phyloP scores from a whole-genome alignment of 148 eudicot genomes.

The Fallopia convolvulus region DNA sequence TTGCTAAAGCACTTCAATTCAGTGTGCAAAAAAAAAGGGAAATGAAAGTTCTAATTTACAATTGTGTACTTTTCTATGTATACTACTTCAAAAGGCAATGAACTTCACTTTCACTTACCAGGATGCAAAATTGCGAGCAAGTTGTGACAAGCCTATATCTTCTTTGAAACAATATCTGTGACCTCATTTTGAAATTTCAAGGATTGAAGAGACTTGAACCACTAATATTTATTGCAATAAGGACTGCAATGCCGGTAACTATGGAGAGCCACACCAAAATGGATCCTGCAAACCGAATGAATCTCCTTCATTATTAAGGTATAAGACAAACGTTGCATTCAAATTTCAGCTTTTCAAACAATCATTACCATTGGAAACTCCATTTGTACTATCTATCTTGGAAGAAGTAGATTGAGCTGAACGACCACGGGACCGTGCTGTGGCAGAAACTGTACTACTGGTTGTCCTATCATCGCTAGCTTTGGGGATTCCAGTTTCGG shows the following conservation, averaged over 20 bases:
- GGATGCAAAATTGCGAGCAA: not conserved
- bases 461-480: slow-evolving; percentile 19
- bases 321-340: not conserved
- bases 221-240: slow-evolving; percentile 55
- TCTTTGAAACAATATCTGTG: not conserved
- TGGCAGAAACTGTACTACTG: slow-evolving; percentile 18
- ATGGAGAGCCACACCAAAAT: slow-evolving; percentile 66
- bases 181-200: slow-evolving; percentile 16
- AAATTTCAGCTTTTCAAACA: not conserved
- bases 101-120: not conserved
- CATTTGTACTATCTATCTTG: slow-evolving; percentile 25
- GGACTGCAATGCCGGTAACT: slow-evolving; percentile 50
- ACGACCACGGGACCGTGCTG: slow-evolving; percentile 22
- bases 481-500: slow-evolving; percentile 41
- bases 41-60: not conserved
- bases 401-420: slow-evolving; percentile 26
- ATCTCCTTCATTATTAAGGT: slow-evolving; percentile 5
- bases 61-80: not conserved
- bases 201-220: slow-evolving; percentile 76
- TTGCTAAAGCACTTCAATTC: too few relatives aligned
- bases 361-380: slow-evolving; percentile 44
- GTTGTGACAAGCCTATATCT: not conserved
- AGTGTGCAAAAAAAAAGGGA: too few relatives aligned
- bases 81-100: not conserved
- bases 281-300: slow-evolving; percentile 42